These are phyloP conservation scores for Ascomycota sp. DNA, from an alignment of 2,329 filamentous ascomycete species.

Conservation along the genomic window DNA sequence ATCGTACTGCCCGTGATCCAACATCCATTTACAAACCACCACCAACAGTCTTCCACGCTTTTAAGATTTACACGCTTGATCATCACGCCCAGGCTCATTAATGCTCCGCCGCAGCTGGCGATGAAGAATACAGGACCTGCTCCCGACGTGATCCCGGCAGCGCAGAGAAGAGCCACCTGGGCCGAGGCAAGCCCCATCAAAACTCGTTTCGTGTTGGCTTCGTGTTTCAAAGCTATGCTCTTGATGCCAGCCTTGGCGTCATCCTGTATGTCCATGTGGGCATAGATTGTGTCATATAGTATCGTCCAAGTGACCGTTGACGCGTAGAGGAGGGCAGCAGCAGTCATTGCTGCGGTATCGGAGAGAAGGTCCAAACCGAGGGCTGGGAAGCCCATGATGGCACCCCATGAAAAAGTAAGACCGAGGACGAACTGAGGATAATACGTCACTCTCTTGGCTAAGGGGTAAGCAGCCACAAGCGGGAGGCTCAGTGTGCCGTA, in stretches of 20 bases:
- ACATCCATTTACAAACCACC: conserved; percentile 56
- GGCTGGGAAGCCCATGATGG: conserved; percentile 72
- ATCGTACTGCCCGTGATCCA: conserved; percentile 47
- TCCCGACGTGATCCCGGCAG: conserved; percentile 46
- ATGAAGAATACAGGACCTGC: conserved; percentile 49
- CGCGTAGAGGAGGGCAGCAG: conserved; percentile 50
- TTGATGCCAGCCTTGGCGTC: conserved; percentile 77
- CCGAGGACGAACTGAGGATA: conserved; percentile 75
- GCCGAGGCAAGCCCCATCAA: conserved; percentile 47
- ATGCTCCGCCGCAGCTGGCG: conserved; percentile 44
- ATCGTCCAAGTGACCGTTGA: conserved; percentile 76
- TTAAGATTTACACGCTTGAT: conserved; percentile 47
- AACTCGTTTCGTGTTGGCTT: conserved; percentile 56
- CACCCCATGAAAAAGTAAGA: conserved; percentile 74
- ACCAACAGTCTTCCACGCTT: conserved; percentile 48
- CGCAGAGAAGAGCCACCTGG: conserved; percentile 50
- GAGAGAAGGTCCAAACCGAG: conserved; percentile 56
- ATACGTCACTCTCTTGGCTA: conserved; percentile 71
- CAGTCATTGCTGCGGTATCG: conserved; percentile 38
- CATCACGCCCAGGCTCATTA: conserved; percentile 41
- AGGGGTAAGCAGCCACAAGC: conserved; percentile 56
- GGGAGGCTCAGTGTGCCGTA: conserved; percentile 59
- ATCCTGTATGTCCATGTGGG: conserved; percentile 78
- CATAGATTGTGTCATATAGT: conserved; percentile 83
- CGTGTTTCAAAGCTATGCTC: conserved; percentile 65